Evolutionary conservation across 2,329 filamentous ascomycete genomes (phyloP).

Genomic region (Didymella glomerata): DNA sequence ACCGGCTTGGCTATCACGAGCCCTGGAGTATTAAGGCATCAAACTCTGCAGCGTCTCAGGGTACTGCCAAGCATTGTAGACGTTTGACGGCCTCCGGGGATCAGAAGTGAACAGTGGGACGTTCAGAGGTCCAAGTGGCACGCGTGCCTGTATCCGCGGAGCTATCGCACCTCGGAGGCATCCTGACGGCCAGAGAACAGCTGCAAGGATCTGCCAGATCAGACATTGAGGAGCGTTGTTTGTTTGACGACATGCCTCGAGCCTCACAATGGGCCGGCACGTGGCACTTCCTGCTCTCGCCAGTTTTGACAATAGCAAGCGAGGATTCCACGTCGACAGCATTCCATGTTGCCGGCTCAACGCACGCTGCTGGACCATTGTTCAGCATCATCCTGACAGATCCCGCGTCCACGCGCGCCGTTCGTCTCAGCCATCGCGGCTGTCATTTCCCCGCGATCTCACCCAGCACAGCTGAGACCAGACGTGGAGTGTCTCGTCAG

Average conservation of each 20-base stretch:
- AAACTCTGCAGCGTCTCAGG: constrained; percentile 37
- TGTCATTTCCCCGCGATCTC: constrained; percentile 23
- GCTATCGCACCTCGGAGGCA: constrained; percentile 1
- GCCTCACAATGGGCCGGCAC: constrained; percentile 14
- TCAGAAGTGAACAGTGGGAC: constrained; percentile 20
- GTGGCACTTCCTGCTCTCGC: constrained; percentile 11
- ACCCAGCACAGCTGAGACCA: constrained; percentile 23
- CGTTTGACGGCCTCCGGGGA: constrained; percentile 29
- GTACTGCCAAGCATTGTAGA: constrained; percentile 27
- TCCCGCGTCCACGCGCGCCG: constrained; percentile 25
- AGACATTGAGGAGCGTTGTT: constrained; percentile 15
- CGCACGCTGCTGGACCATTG: constrained; percentile 16
- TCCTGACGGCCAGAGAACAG: background rate
- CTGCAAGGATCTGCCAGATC: constrained; percentile 3
- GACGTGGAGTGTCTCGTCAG: constrained; percentile 30
- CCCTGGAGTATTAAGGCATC: constrained; percentile 28
- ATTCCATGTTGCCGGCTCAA: constrained; percentile 21
- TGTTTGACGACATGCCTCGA: constrained; percentile 18
- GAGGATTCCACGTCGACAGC: constrained; percentile 13
- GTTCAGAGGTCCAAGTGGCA: constrained; percentile 14
- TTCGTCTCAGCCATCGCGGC: constrained; percentile 36
- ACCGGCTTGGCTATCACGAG: constrained; percentile 38
- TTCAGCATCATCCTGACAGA: constrained; percentile 24
- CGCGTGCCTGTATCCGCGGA: constrained; percentile 23
- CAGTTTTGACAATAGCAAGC: constrained; percentile 16